Evolutionary conservation across 768 basidiomycete species (phyloP).

Genomic region (Amanita inopinata): DNA sequence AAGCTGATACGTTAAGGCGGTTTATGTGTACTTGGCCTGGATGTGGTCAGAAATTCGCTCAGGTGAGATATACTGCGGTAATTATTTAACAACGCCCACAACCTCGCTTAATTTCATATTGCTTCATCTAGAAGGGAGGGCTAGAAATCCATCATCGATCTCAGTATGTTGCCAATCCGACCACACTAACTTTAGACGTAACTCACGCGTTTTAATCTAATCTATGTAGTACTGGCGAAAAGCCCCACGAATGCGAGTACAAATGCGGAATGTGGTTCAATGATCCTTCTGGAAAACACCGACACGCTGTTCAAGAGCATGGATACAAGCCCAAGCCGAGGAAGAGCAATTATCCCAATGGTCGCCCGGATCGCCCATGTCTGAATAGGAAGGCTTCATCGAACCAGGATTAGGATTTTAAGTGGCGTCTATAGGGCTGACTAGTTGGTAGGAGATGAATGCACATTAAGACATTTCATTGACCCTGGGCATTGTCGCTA

Average conservation of each 20-base stretch:
- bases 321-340: conserved; percentile 13
- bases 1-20: background rate
- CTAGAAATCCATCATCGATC: background rate
- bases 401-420: no score
- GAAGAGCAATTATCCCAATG: conserved; percentile 8
- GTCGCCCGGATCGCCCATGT: background rate
- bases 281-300: conserved; percentile 16
- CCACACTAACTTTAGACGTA: background rate
- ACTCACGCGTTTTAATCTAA: no score
- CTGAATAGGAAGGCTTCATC: background rate
- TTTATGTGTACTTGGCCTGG: background rate
- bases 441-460: no score
- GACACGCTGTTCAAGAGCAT: conserved; percentile 15
- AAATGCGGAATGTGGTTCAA: conserved; percentile 15
- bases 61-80: background rate
- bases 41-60: background rate
- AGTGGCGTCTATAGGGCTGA: background rate
- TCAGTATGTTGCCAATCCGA: background rate
- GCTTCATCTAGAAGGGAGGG: background rate
- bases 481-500: no score
- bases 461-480: no score
- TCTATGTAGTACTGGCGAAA: conserved; percentile 14
- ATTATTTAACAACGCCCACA: background rate
- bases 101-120: background rate
- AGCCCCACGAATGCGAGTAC: conserved; percentile 11